Evolutionary conservation across 164 flowering plant genomes (phyloP), one percentile per base, ranked within the genome.

Genomic region (Taxillus chinensis): DNA sequence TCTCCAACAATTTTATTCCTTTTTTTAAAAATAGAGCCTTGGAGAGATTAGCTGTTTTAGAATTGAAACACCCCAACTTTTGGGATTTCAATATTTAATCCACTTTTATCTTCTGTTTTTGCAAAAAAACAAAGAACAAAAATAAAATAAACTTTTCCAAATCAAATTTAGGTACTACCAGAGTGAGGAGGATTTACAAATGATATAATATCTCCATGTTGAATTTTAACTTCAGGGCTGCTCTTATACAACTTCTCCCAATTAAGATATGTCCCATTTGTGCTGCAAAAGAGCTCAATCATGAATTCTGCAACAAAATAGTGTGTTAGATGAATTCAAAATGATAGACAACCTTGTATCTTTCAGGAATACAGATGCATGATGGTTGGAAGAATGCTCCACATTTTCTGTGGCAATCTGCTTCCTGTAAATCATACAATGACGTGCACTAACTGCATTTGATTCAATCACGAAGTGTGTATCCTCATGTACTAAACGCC

Each of bases 181-280:
- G 70, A 71, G 39, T 84, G 77, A 45, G 99, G 99, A 70, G 84
- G 82, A 68, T 82, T 78, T 56, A 79, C 85, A 62, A 89, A 78
- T 41, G 99, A 90, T 66, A 93, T 68, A 59, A 93, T 83, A 71
- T 93, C 99, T 55, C 97, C 97, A 77, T 93, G 95, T 52, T 71
- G 67, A 52, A 93, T 66, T 62, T 70, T 76, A 11, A 67, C 74
- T 72, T 77, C 98, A 40, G 86, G 55, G 59, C 74, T 67, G 67
- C 64, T 73, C 73, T 82, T 91, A 58, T 49, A 83, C 75, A 88
- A 70, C 79, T 63, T 87, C 69, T 79, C 80, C 91, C 95, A 84
- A 67, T 93, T 93, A 37, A 85, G 66, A 73, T 69, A 93, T 13
- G 99, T 90, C 39, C 99, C 99, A 75, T 93, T 93, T 42, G 97